Conservation (phyloP, 345 rosid genomes). For the Jatropha curcas region DNA sequence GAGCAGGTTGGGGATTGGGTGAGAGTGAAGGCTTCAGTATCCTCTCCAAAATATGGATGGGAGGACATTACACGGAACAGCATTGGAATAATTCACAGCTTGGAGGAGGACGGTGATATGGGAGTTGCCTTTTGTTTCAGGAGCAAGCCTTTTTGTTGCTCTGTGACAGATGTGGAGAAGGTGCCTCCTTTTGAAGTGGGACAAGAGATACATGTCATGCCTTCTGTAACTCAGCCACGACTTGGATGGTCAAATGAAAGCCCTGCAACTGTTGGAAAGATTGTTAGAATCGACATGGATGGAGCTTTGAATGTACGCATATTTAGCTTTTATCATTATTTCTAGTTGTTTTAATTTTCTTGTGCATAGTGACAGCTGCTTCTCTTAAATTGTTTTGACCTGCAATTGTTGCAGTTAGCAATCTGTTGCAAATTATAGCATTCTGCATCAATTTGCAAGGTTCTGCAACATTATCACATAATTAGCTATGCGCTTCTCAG, state of each 20-base stretch:
- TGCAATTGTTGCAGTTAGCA: background rate
- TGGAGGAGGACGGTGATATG: conserved; percentile 94
- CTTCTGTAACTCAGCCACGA: conserved; percentile 79
- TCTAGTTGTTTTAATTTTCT: background rate
- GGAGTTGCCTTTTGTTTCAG: conserved; percentile 93
- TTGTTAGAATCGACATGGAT: conserved; percentile 89
- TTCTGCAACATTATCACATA: background rate
- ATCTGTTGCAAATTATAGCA: background rate
- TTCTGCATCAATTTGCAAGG: background rate
- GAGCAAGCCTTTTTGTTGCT: conserved; percentile 87
- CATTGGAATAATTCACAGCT: conserved; percentile 84
- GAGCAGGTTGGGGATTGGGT: conserved; percentile 98
- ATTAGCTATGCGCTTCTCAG: background rate
- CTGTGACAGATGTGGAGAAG: conserved; percentile 91
- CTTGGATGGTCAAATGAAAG: conserved; percentile 98
- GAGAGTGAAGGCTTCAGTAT: conserved; percentile 85
- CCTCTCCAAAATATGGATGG: conserved; percentile 97
- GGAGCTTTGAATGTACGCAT: conserved; percentile 88
- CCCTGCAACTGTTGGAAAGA: conserved; percentile 89
- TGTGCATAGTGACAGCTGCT: background rate
- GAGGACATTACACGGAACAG: conserved; percentile 83
- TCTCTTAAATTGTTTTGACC: background rate
- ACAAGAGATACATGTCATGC: conserved; percentile 77
- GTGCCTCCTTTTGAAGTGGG: conserved; percentile 85
- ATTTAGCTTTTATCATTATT: conserved; percentile 3